phyloP scores from a whole-genome alignment of 2,329 filamentous ascomycete species.

The Grosmannia huntii region DNA sequence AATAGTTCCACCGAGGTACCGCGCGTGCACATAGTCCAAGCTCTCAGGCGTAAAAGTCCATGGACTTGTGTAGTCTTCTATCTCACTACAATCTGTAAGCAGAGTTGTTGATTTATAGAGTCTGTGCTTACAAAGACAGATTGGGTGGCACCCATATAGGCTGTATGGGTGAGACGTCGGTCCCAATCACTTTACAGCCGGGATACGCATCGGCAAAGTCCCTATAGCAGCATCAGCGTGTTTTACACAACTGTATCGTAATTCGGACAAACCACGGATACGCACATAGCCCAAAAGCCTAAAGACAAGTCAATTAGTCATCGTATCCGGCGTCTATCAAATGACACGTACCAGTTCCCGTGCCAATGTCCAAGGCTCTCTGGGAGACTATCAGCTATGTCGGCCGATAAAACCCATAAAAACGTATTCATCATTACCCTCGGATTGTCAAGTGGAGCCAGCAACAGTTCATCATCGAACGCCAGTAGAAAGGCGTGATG shows the following conservation, averaged over 20 bases:
- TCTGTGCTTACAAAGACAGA: neutral
- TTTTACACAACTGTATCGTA: neutral
- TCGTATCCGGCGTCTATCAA: no score
- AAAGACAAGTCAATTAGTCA: no score
- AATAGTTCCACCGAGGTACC: slow-evolving; percentile 40
- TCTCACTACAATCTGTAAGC: slow-evolving; percentile 20
- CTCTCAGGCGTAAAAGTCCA: slow-evolving; percentile 32
- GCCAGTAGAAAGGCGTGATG: neutral
- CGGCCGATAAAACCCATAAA: no score
- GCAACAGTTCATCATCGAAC: neutral
- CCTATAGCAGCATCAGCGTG: neutral
- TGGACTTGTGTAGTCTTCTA: slow-evolving; percentile 43
- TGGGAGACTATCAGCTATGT: neutral
- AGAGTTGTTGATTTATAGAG: neutral
- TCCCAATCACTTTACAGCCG: neutral
- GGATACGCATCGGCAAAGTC: neutral
- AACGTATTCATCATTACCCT: neutral
- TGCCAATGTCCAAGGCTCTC: neutral
- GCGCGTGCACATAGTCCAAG: slow-evolving; percentile 48
- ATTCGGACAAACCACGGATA: neutral
- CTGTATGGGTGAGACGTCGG: neutral
- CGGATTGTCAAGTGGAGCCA: neutral
- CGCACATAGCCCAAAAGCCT: neutral
- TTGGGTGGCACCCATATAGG: slow-evolving; percentile 23
- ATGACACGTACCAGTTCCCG: neutral